A percentile compares a stretch with the other conserved stretches of the same genome.
Conservation (phyloP, 2,329 filamentous ascomycete species). For the Aspergillus tamarii region DNA sequence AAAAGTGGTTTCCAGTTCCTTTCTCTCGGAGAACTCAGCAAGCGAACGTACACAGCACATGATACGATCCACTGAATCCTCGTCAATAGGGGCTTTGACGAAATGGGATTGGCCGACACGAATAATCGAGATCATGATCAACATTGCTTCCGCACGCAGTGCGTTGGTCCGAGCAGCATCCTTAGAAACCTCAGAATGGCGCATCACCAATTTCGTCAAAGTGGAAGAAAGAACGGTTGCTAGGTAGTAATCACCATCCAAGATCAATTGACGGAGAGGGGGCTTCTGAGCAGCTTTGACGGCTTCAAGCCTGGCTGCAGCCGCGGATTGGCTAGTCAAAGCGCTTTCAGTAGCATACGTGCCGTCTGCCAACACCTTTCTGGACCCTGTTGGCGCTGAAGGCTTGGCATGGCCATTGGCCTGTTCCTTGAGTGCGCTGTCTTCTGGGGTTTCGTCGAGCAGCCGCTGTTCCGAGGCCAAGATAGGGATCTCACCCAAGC, state of each 20-base stretch:
- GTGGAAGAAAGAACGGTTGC: constrained; percentile 94
- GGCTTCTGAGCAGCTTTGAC: constrained; percentile 98
- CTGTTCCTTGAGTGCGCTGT: constrained; percentile 67
- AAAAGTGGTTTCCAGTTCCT: constrained; percentile 90
- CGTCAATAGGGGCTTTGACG: constrained; percentile 94
- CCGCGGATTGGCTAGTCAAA: constrained; percentile 87
- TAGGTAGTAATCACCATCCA: constrained; percentile 96
- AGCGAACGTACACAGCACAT: constrained; percentile 96
- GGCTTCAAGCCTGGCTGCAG: constrained; percentile 88
- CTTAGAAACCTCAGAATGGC: constrained; percentile 88
- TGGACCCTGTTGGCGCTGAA: constrained; percentile 76
- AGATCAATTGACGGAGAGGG: constrained; percentile 87
- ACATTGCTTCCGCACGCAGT: constrained; percentile 93
- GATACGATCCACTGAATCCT: constrained; percentile 96
- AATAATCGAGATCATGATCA: constrained; percentile 99
- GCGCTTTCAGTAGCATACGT: constrained; percentile 98
- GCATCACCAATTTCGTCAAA: constrained; percentile 96
- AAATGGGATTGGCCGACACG: constrained; percentile 98
- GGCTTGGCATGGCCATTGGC: constrained; percentile 79
- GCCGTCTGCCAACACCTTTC: constrained; percentile 91
- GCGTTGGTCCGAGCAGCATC: constrained; percentile 89
- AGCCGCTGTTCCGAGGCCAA: constrained; percentile 91
- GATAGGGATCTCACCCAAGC: constrained; percentile 95
- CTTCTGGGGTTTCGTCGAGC: constrained; percentile 78
- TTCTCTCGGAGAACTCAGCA: constrained; percentile 85